A percentile compares a stretch with the other conserved stretches of the same genome.
phyloP scores from a whole-genome alignment of 2,329 filamentous ascomycete genomes.

The Geosmithia flava region DNA sequence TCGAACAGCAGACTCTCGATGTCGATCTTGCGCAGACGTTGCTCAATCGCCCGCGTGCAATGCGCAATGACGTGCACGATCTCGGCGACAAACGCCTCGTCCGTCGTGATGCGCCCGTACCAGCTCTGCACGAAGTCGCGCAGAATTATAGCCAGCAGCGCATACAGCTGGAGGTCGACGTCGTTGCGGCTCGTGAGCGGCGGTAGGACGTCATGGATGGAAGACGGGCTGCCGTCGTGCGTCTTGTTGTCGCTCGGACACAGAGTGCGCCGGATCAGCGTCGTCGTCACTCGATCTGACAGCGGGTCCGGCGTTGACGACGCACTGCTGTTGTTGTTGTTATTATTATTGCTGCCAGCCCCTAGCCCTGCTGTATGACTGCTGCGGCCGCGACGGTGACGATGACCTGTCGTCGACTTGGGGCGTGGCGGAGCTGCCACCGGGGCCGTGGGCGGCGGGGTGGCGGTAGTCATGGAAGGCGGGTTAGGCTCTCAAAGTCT shows the following conservation, averaged over 20 bases:
- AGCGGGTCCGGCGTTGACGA: conserved; percentile 30
- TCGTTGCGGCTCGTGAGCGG: conserved; percentile 91
- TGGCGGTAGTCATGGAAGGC: not conserved
- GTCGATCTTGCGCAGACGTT: conserved; percentile 72
- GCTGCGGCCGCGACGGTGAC: conserved; percentile 3
- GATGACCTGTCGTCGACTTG: conserved; percentile 3
- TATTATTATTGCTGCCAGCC: too few species aligned
- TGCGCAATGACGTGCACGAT: conserved; percentile 86
- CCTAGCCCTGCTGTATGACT: not conserved
- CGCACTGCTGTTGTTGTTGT: not conserved
- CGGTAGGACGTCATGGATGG: conserved; percentile 74
- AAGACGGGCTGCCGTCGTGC: conserved; percentile 17
- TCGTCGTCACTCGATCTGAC: conserved; percentile 67
- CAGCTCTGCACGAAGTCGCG: conserved; percentile 85
- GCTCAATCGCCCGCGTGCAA: conserved; percentile 77
- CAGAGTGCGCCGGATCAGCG: conserved; percentile 72
- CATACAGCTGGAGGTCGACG: conserved; percentile 86
- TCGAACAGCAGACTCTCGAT: conserved; percentile 74
- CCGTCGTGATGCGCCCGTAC: conserved; percentile 87
- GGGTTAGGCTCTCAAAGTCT: not conserved
- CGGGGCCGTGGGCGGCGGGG: conserved; percentile 9
- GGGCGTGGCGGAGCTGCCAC: conserved; percentile 1
- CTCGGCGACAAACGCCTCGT: conserved; percentile 79
- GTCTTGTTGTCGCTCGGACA: conserved; percentile 51
- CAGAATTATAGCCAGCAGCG: conserved; percentile 78